phyloP scores from a whole-genome alignment of 768 basidiomycete species.

The Kwoniella heveanensis region DNA sequence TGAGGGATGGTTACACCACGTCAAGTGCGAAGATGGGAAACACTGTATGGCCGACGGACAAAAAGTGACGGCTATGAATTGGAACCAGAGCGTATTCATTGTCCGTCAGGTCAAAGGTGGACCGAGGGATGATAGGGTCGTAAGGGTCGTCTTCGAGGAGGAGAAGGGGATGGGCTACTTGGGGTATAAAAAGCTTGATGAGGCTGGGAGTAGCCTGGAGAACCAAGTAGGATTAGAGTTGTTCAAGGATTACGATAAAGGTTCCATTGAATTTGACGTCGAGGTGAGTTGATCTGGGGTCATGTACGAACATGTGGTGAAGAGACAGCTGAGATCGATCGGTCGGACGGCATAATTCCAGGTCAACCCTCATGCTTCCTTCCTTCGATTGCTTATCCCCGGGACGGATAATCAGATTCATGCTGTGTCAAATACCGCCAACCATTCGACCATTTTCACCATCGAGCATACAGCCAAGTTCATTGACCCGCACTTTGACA shows the following conservation, averaged over 20 bases:
- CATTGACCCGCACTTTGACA: slow-evolving; percentile 39
- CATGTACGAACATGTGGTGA: too few relatives aligned
- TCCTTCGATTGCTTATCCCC: slow-evolving; percentile 46
- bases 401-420: slow-evolving; percentile 38
- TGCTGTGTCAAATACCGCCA: slow-evolving; percentile 33
- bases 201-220: slow-evolving; percentile 5
- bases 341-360: too few relatives aligned
- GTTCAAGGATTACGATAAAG: slow-evolving; percentile 27
- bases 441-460: slow-evolving; percentile 28
- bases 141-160: slow-evolving; percentile 39
- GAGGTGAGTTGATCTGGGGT: slow-evolving; percentile 35
- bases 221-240: slow-evolving; percentile 27
- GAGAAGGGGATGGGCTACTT: slow-evolving; percentile 41
- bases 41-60: slow-evolving; percentile 36
- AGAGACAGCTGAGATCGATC: neutral
- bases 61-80: slow-evolving; percentile 39
- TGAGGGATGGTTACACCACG: slow-evolving; percentile 44
- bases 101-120: slow-evolving; percentile 19
- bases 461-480: slow-evolving; percentile 27
- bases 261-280: slow-evolving; percentile 45
- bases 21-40: slow-evolving; percentile 44
- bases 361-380: slow-evolving; percentile 36
- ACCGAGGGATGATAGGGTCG: slow-evolving; percentile 24
- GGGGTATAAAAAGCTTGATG: slow-evolving; percentile 10
- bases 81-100: slow-evolving; percentile 41